phyloP scores from a whole-genome alignment of 768 basidiomycete genomes.

The Clathrus columnatus region DNA sequence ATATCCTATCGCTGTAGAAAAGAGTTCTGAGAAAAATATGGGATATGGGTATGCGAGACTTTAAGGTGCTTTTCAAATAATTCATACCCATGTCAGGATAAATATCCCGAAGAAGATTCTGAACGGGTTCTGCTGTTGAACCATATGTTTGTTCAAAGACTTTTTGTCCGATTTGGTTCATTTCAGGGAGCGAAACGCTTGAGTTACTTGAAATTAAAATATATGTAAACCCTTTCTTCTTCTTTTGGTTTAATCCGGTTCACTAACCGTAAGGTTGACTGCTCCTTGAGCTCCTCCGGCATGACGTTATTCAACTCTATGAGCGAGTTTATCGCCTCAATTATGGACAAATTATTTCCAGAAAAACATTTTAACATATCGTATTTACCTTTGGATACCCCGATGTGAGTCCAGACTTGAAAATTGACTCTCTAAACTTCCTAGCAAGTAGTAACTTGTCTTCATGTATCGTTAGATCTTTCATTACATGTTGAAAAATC shows the following conservation, averaged over 20 bases:
- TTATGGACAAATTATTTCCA: neutral
- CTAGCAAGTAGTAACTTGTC: constrained; percentile 38
- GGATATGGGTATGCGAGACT: neutral
- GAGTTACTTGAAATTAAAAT: constrained; percentile 28
- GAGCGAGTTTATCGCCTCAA: constrained; percentile 51
- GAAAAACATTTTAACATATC: neutral
- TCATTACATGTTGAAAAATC: neutral
- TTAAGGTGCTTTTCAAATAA: neutral
- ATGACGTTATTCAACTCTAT: constrained; percentile 40
- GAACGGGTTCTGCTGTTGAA: constrained; percentile 41
- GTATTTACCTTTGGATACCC: constrained; percentile 50
- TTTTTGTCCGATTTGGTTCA: constrained; percentile 31
- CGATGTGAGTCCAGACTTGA: constrained; percentile 49
- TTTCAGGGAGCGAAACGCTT: constrained; percentile 33
- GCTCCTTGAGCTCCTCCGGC: constrained; percentile 45
- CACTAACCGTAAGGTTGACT: constrained; percentile 35
- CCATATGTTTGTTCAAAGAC: constrained; percentile 48
- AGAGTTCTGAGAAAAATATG: constrained; percentile 36
- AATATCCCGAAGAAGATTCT: constrained; percentile 36
- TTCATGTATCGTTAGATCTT: constrained; percentile 12
- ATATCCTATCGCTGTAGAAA: constrained; percentile 45
- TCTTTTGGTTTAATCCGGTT: neutral
- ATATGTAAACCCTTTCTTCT: neutral
- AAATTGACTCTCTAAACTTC: constrained; percentile 51
- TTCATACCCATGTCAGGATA: constrained; percentile 58